These are phyloP conservation scores for Backusella psychrophila DNA, from an alignment of 192 early-diverging fungal genomes.

Conservation along the genomic window DNA sequence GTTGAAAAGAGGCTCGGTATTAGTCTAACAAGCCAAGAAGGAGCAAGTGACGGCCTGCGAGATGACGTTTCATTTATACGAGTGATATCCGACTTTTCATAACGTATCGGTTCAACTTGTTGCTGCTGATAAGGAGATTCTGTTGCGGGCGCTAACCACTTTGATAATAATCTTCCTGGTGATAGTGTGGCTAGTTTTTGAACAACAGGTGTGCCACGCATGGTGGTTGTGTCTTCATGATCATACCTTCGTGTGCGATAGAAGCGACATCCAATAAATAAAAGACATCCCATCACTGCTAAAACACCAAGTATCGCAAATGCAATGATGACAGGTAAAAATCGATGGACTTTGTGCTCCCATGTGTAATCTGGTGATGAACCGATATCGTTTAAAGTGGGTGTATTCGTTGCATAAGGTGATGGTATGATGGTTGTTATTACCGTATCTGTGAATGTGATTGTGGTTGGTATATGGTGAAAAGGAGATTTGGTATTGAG, in stretches of 20 bases:
- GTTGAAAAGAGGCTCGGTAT: background rate
- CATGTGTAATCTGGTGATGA: background rate
- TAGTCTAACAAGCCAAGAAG: slow-evolving; percentile 3
- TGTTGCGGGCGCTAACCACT: background rate
- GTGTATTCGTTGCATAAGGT: background rate
- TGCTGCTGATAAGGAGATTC: background rate
- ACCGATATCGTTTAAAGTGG: background rate
- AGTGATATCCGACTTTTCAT: slow-evolving; percentile 12
- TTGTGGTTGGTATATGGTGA: background rate
- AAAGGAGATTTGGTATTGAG: background rate
- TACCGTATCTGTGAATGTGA: background rate
- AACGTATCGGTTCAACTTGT: slow-evolving; percentile 9
- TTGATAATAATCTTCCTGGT: background rate
- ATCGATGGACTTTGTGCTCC: slow-evolving; percentile 4
- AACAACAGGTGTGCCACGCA: background rate
- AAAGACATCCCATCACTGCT: background rate
- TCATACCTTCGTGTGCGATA: background rate
- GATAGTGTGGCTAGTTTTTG: background rate
- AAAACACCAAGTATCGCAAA: slow-evolving; percentile 11
- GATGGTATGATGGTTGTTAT: background rate
- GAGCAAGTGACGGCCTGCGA: background rate
- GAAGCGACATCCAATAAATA: background rate
- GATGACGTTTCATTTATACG: slow-evolving; percentile 8
- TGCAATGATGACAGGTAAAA: slow-evolving; percentile 8
- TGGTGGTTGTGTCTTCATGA: background rate